phyloP scores from a whole-genome alignment of 352 stramenopile genomes.

The Globisporangium cylindrosporum region DNA sequence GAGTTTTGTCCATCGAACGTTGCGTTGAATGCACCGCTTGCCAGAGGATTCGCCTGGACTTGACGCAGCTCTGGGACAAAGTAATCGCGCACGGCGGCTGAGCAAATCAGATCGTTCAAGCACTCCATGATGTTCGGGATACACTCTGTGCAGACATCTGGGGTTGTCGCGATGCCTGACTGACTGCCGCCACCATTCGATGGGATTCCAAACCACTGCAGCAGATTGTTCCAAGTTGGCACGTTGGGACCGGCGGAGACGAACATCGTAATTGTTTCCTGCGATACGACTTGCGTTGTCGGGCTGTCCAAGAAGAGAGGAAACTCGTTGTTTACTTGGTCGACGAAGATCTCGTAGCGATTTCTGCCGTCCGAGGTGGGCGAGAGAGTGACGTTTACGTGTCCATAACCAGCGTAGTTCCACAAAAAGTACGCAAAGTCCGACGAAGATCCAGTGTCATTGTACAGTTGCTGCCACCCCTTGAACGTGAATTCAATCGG shows the following conservation, averaged over 20 bases:
- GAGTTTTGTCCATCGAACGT: neutral
- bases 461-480: neutral
- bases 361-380: neutral
- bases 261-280: neutral
- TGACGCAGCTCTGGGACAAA: neutral
- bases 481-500: neutral
- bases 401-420: neutral
- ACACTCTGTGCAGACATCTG: slow-evolving; percentile 4
- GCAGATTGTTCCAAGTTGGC: slow-evolving; percentile 4
- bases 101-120: slow-evolving; percentile 5
- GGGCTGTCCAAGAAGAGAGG: neutral
- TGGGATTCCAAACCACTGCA: slow-evolving; percentile 1
- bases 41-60: neutral
- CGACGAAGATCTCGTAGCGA: neutral
- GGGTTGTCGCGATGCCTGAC: neutral
- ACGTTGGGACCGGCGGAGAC: neutral
- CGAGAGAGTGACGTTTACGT: neutral
- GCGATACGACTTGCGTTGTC: neutral
- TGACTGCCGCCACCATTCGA: neutral
- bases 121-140: slow-evolving; percentile 1
- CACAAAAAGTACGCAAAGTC: neutral
- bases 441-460: neutral
- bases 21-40: neutral
- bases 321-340: neutral
- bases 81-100: neutral